Conservation (phyloP, 805 yeast species). For the Martiniozyma abietophila region DNA sequence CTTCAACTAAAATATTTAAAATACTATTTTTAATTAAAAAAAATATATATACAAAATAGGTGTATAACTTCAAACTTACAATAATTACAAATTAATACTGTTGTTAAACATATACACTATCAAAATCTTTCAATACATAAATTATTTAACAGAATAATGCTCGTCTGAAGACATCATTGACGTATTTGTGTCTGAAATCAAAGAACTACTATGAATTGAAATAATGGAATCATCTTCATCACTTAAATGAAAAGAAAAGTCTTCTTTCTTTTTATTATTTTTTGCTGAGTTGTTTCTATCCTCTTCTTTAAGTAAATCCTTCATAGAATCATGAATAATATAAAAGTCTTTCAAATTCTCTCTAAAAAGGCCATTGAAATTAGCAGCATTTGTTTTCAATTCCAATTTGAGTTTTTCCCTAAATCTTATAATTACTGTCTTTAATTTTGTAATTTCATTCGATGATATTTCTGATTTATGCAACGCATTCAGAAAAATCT, state of each 20-base stretch:
- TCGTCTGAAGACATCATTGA: not conserved
- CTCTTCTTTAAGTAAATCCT: conserved; percentile 12
- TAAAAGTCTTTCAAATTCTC: conserved; percentile 24
- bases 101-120: no score
- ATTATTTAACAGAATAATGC: conserved; percentile 6
- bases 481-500: conserved; percentile 9
- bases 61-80: no score
- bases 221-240: conserved; percentile 7
- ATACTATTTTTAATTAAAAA: no score
- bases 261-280: not conserved
- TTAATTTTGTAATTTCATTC: conserved; percentile 12
- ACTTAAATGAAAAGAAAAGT: conserved; percentile 8
- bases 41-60: no score
- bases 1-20: no score
- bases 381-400: conserved; percentile 15
- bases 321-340: conserved; percentile 20
- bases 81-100: no score
- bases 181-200: conserved; percentile 6
- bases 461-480: conserved; percentile 6
- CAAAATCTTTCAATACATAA: no score
- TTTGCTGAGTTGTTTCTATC: not conserved
- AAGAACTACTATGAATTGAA: conserved; percentile 6
- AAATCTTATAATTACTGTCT: conserved; percentile 12
- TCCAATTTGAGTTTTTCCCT: conserved; percentile 17
- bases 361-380: conserved; percentile 17